Evolutionary conservation across 805 yeast species (phyloP).

Genomic region (Wickerhamomyces pijperi): DNA sequence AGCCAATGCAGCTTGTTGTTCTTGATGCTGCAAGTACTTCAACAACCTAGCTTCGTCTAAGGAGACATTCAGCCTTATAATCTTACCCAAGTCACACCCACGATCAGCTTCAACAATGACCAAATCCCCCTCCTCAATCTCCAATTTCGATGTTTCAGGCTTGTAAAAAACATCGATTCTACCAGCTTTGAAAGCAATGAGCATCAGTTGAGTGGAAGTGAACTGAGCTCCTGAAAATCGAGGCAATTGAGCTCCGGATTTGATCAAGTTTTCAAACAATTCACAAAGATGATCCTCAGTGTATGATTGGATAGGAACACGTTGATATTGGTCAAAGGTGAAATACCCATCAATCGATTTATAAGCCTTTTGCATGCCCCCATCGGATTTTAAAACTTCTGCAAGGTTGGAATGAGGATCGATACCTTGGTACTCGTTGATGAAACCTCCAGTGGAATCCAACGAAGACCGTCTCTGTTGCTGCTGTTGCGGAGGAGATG

Average conservation of each 20-base stretch:
- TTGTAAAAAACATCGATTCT: conserved; percentile 68
- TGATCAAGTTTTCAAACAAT: conserved; percentile 6
- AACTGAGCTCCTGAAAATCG: conserved; percentile 13
- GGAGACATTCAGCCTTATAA: conserved; percentile 52
- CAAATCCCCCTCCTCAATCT: conserved; percentile 48
- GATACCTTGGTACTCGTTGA: conserved; percentile 3
- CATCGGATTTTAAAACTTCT: too few species aligned
- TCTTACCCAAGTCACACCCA: conserved; percentile 73
- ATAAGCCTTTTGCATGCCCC: conserved; percentile 10
- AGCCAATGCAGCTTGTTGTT: conserved; percentile 46
- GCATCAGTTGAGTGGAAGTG: conserved; percentile 30
- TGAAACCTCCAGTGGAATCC: conserved; percentile 7
- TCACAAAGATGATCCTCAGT: conserved; percentile 4
- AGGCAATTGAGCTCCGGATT: conserved; percentile 13
- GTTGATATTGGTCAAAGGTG: conserved; percentile 13
- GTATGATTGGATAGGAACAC: conserved; percentile 12
- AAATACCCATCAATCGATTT: conserved; percentile 15
- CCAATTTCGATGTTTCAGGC: conserved; percentile 23
- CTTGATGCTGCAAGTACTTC: conserved; percentile 63
- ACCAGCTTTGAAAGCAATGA: conserved; percentile 71
- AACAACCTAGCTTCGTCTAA: conserved; percentile 60
- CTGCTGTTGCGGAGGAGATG: not conserved
- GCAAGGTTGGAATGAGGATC: too few species aligned
- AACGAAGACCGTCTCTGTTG: conserved; percentile 1
- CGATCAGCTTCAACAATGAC: conserved; percentile 79